Conservation (phyloP, 202 grass and related monocot genomes). For the Elaeis oleifera region DNA sequence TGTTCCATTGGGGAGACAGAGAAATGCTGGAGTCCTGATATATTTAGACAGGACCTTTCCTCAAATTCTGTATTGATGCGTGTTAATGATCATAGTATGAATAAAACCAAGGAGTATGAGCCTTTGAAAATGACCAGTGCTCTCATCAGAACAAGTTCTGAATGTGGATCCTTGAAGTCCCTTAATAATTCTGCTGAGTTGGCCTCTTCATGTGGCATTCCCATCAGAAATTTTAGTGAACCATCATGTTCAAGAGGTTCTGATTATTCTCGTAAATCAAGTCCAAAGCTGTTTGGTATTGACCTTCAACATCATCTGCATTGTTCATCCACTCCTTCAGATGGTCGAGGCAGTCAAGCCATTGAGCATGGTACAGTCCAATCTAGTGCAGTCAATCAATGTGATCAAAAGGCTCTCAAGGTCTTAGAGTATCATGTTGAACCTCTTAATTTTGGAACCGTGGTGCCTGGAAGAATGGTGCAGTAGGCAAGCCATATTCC, state of each 20-base stretch:
- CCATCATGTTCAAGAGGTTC: constrained; percentile 16
- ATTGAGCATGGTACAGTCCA: constrained; percentile 20
- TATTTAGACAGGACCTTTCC: constrained; percentile 15
- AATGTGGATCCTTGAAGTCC: constrained; percentile 24
- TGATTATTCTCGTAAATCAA: constrained; percentile 19
- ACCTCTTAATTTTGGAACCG: constrained; percentile 44
- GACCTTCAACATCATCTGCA: constrained; percentile 35
- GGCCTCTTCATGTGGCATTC: constrained; percentile 15
- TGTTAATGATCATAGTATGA: constrained; percentile 6
- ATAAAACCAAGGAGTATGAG: constrained; percentile 20
- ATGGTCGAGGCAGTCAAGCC: constrained; percentile 24
- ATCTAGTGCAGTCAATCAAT: constrained; percentile 12
- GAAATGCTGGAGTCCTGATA: constrained; percentile 9
- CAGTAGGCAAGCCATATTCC: constrained; percentile 60
- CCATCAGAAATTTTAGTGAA: constrained; percentile 20
- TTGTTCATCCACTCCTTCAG: constrained; percentile 15
- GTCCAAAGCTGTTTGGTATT: constrained; percentile 60
- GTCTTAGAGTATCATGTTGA: constrained; percentile 25
- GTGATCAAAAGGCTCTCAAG: neutral
- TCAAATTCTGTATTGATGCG: constrained; percentile 16
- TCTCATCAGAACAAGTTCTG: constrained; percentile 22
- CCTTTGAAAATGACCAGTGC: constrained; percentile 15
- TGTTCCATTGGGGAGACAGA: constrained; percentile 1
- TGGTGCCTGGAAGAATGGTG: constrained; percentile 56
- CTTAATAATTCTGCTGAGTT: constrained; percentile 35